These are phyloP conservation scores for Brettanomyces custersianus DNA, from an alignment of 805 yeast genomes.

Conservation along the genomic window DNA sequence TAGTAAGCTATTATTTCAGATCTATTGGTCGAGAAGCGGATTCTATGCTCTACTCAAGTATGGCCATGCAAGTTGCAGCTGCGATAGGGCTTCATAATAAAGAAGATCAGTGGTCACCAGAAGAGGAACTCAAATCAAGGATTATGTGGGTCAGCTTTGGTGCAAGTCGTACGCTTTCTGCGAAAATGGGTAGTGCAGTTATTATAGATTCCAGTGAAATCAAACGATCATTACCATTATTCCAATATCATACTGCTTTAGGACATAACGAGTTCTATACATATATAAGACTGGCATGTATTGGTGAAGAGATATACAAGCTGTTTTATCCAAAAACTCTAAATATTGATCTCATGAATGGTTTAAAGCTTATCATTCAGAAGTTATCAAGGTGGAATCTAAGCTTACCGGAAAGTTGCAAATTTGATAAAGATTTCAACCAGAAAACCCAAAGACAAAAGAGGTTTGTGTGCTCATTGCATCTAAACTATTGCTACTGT, in stretches of 20 bases:
- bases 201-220: slow-evolving; percentile 11
- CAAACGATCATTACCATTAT: slow-evolving; percentile 11
- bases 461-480: slow-evolving; percentile 17
- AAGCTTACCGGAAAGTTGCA: slow-evolving; percentile 11
- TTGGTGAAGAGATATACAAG: slow-evolving; percentile 17
- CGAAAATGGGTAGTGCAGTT: slow-evolving; percentile 19
- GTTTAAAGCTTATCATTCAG: slow-evolving; percentile 14
- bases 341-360: slow-evolving; percentile 7
- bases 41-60: slow-evolving; percentile 17
- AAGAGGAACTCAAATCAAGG: slow-evolving; percentile 14
- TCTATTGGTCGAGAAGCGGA: slow-evolving; percentile 17
- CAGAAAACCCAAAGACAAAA: slow-evolving; percentile 9
- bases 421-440: slow-evolving; percentile 1
- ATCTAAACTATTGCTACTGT: slow-evolving; percentile 20
- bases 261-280: slow-evolving; percentile 10
- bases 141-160: slow-evolving; percentile 21
- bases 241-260: slow-evolving; percentile 5
- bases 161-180: slow-evolving; percentile 16
- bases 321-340: slow-evolving; percentile 12
- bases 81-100: slow-evolving; percentile 12
- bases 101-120: not conserved
- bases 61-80: slow-evolving; percentile 17
- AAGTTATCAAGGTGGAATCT: slow-evolving; percentile 18
- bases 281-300: slow-evolving; percentile 15
- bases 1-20: slow-evolving; percentile 16